Conservation (phyloP, 768 basidiomycete genomes). For the Xerocomus potaroensis region DNA sequence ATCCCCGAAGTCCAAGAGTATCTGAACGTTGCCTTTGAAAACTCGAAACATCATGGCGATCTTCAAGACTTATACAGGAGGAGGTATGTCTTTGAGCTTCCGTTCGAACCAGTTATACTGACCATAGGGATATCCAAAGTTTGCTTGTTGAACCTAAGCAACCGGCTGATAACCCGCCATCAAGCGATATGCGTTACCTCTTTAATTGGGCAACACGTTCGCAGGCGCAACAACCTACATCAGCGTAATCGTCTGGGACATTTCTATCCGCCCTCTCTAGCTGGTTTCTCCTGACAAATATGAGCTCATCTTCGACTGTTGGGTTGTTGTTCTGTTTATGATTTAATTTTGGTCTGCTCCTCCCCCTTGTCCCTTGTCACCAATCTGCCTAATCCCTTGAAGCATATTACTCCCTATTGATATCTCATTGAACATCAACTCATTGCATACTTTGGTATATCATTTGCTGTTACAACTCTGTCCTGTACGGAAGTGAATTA, state of each 20-base stretch:
- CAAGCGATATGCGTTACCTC: slow-evolving; percentile 69
- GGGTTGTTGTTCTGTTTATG: slow-evolving; percentile 26
- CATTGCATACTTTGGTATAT: slow-evolving; percentile 27
- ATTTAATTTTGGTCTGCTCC: slow-evolving; percentile 24
- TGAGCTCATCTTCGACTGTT: slow-evolving; percentile 13
- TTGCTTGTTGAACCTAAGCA: slow-evolving; percentile 82
- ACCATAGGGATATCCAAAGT: slow-evolving; percentile 34
- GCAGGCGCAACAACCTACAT: slow-evolving; percentile 35
- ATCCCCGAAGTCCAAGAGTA: slow-evolving; percentile 88
- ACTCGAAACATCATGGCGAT: slow-evolving; percentile 73
- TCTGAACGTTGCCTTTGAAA: slow-evolving; percentile 68
- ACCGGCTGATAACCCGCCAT: slow-evolving; percentile 61
- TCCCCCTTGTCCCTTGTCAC: slow-evolving; percentile 13
- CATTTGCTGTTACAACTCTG: slow-evolving; percentile 28
- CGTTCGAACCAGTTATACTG: not conserved
- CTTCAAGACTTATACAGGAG: slow-evolving; percentile 82
- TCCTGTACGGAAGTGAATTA: slow-evolving; percentile 28
- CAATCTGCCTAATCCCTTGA: slow-evolving; percentile 26
- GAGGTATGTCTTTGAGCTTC: slow-evolving; percentile 47
- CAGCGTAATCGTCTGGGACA: slow-evolving; percentile 27
- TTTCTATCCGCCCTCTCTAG: slow-evolving; percentile 15
- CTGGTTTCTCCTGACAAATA: not conserved
- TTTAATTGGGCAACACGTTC: slow-evolving; percentile 77
- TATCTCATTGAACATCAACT: slow-evolving; percentile 25
- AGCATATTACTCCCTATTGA: slow-evolving; percentile 19